phyloP scores from a whole-genome alignment of 768 basidiomycete species.

The Strobilomyces echinocephalus region DNA sequence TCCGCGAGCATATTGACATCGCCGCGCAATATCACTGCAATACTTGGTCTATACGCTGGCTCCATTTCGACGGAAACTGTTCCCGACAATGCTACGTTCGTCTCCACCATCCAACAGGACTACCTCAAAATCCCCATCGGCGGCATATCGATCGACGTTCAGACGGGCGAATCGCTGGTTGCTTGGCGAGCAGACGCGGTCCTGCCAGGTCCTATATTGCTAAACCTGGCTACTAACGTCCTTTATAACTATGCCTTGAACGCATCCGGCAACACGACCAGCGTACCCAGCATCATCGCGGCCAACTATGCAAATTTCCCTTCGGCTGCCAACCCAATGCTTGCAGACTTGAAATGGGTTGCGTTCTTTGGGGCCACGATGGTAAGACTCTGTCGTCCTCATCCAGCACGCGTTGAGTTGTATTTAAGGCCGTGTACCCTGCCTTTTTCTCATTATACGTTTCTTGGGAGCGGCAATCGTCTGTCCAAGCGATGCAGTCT shows the following conservation, averaged over 20 bases:
- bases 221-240: conserved; percentile 67
- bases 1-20: conserved; percentile 44
- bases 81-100: conserved; percentile 57
- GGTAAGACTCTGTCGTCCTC: conserved; percentile 36
- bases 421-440: conserved; percentile 61
- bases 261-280: conserved; percentile 35
- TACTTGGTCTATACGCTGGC: conserved; percentile 46
- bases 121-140: conserved; percentile 58
- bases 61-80: conserved; percentile 38
- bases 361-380: conserved; percentile 70
- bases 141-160: conserved; percentile 58
- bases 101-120: conserved; percentile 45
- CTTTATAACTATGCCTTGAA: conserved; percentile 62
- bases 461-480: conserved; percentile 60
- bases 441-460: conserved; percentile 80
- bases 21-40: conserved; percentile 48
- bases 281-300: conserved; percentile 47
- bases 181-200: conserved; percentile 70
- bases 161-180: conserved; percentile 48
- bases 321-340: conserved; percentile 41
- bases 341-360: conserved; percentile 66
- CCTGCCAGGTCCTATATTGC: conserved; percentile 50
- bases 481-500: conserved; percentile 77
- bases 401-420: neutral
- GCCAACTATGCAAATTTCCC: conserved; percentile 59